Evolutionary conservation across 306 rosid genomes (phyloP).

Genomic region (Prinsepia uniflora): DNA sequence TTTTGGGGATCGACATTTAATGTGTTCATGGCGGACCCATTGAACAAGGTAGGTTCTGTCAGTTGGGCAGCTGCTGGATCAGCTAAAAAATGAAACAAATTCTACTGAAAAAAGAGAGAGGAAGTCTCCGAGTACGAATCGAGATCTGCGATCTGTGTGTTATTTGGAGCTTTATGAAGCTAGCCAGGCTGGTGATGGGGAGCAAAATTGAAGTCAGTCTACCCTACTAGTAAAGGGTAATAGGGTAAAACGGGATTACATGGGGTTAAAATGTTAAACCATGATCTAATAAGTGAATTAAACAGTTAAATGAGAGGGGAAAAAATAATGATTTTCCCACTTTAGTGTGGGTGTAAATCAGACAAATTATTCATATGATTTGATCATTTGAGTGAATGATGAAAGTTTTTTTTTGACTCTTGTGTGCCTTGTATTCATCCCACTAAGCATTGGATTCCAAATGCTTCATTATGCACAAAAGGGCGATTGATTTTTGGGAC

Average conservation of each 20-base stretch:
- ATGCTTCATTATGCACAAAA: not conserved
- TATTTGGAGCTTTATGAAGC: slow-evolving; percentile 31
- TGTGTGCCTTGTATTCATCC: slow-evolving; percentile 1
- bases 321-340: not conserved
- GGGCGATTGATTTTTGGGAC: not conserved
- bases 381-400: not conserved
- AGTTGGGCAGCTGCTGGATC: slow-evolving; percentile 26
- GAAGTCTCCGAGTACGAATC: slow-evolving; percentile 25
- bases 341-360: slow-evolving; percentile 9
- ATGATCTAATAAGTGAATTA: not conserved
- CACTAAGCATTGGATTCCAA: slow-evolving; percentile 18
- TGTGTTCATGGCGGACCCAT: slow-evolving; percentile 37
- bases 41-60: slow-evolving; percentile 36
- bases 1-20: slow-evolving; percentile 33
- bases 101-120: not conserved
- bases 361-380: slow-evolving; percentile 21
- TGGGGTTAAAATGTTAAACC: slow-evolving; percentile 1
- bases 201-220: slow-evolving; percentile 35
- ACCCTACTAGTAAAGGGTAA: slow-evolving; percentile 35
- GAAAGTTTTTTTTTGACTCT: not conserved
- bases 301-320: not conserved
- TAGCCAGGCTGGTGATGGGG: slow-evolving; percentile 60
- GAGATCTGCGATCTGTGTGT: slow-evolving; percentile 27
- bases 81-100: slow-evolving; percentile 22
- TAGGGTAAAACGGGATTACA: slow-evolving; percentile 10